These are phyloP conservation scores for Onygena corvina DNA, from an alignment of 2,329 filamentous ascomycete species.

Conservation along the genomic window DNA sequence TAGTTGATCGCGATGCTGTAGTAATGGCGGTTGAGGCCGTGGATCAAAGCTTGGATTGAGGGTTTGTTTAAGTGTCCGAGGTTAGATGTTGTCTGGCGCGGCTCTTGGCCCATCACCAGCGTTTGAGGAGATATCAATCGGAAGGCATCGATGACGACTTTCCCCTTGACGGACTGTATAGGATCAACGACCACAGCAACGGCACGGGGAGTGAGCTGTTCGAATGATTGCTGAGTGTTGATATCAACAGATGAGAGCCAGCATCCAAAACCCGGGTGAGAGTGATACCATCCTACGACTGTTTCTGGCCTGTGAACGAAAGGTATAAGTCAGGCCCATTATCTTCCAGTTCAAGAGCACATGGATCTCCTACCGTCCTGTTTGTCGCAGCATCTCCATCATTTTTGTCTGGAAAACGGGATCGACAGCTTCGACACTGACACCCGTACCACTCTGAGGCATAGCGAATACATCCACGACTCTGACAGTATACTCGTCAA, in stretches of 20 bases:
- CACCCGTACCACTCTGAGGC: conserved; percentile 96
- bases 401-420: conserved; percentile 99
- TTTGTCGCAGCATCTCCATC: conserved; percentile 99
- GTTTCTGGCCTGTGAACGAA: conserved; percentile 64
- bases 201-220: conserved; percentile 90
- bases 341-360: neutral
- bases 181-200: conserved; percentile 97
- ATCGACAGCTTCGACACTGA: conserved; percentile 96
- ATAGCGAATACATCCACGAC: conserved; percentile 99
- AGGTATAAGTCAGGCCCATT: neutral
- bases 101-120: conserved; percentile 94
- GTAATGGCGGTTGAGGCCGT: conserved; percentile 96
- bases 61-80: conserved; percentile 97
- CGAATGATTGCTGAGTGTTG: conserved; percentile 99
- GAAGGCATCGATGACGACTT: conserved; percentile 98
- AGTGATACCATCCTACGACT: conserved; percentile 99
- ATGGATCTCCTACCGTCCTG: conserved; percentile 57
- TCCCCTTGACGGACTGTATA: conserved; percentile 98
- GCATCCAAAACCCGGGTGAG: conserved; percentile 96
- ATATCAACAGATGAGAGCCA: conserved; percentile 99
- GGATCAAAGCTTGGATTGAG: conserved; percentile 97
- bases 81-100: conserved; percentile 94
- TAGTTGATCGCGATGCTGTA: conserved; percentile 99
- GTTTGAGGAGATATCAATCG: conserved; percentile 96
- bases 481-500: conserved; percentile 96